Evolutionary conservation across 495 filamentous ascomycete genomes (phyloP).

Genomic region (Neohortaea acidophila): DNA sequence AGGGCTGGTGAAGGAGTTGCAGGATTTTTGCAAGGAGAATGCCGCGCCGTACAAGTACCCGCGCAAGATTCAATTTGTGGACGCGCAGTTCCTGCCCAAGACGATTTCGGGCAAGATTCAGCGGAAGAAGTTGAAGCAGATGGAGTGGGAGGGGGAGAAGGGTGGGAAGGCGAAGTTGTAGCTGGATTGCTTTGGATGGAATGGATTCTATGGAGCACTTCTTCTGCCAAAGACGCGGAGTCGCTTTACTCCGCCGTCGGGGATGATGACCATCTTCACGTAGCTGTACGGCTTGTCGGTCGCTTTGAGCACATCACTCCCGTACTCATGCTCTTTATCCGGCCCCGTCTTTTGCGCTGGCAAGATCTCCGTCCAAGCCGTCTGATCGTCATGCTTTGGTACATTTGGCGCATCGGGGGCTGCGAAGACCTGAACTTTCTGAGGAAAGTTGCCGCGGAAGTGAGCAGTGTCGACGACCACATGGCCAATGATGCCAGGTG

Average conservation of each 20-base stretch:
- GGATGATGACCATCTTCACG: conserved; percentile 79
- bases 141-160: too few species aligned
- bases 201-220: too few species aligned
- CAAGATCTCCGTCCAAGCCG: conserved; percentile 56
- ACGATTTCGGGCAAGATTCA: conserved; percentile 19
- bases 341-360: conserved; percentile 52
- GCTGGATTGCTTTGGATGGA: too few species aligned
- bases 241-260: conserved; percentile 83
- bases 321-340: conserved; percentile 69
- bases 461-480: conserved; percentile 77
- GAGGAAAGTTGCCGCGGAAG: conserved; percentile 81
- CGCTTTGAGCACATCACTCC: conserved; percentile 27
- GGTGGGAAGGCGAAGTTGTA: too few species aligned
- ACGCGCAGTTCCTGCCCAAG: conserved; percentile 15
- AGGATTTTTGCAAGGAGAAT: conserved; percentile 17
- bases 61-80: conserved; percentile 17
- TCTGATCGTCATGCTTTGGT: conserved; percentile 38
- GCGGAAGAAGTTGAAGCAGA: conserved; percentile 11
- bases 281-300: conserved; percentile 47
- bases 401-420: conserved; percentile 38
- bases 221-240: conserved; percentile 54
- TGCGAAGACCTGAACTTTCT: conserved; percentile 55
- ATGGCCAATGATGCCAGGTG: conserved; percentile 50
- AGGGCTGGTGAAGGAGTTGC: conserved; percentile 12
- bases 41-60: conserved; percentile 20